Base-by-base conservation (phyloP, 2,329 filamentous ascomycete species). In the Aureobasidium sp. region DNA sequence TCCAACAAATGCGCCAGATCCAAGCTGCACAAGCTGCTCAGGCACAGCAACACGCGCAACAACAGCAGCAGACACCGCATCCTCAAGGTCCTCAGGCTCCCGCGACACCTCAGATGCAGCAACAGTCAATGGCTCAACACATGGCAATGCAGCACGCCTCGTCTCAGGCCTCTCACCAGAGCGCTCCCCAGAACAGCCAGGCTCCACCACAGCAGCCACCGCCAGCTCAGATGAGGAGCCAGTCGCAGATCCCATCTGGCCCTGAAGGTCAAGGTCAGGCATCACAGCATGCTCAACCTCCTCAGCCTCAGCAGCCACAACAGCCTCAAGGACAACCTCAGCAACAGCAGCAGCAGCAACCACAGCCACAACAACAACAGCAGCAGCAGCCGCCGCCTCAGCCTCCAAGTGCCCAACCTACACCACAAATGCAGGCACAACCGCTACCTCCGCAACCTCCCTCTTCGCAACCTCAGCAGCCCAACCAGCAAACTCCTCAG, bases 111-210 rank as follows among this genome's bases (percentile, higher is more conserved):
- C 75, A 74, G 34, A 74, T 76, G 65, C 69, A 70, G 47, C 75
- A 76, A 29, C 73, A 75, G 62, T 76, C 77, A 63, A 70, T 74
- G 66, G 70, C 72, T 41, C 73, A 75, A 65, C 73, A 75, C 47
- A 66, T 74, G 64, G 71, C 71, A 6, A 74, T 81, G 78, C 78
- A 80, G 64, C 78, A 80, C 62, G 78, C 72, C 1, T 74, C 75
- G 37, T 80, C 78, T 0, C 78, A 81, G 67, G 74, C 76, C 59
- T 80, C 78, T 64, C 80, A 80, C 62, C 77, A 76, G 57, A 76
- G 78, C 36, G 77, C 79, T 65, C 69, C 73, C 7, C 75, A 73
- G 61, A 73, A 71, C 46, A 74, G 74, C 46, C 73, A 72, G 59
- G 72, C 73, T 53, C 69, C 70, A 20, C 68, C 66, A 46, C 70